Evolutionary conservation across 2,329 filamentous ascomycete species (phyloP).

Genomic region (Aspergillus phoenicis): DNA sequence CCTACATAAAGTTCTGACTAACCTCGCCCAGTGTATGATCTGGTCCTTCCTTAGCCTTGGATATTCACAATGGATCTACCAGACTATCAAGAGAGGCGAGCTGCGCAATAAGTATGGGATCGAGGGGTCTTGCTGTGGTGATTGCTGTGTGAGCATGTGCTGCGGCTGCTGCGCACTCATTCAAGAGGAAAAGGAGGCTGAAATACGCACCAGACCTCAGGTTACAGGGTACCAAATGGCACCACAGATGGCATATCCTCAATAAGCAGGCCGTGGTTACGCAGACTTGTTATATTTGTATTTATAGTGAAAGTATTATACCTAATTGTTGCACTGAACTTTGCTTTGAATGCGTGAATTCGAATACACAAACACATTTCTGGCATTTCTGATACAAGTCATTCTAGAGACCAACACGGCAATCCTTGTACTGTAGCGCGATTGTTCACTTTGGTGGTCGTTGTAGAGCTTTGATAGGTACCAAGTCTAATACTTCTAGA

Average conservation of each 20-base stretch:
- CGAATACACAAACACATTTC: too few relatives aligned
- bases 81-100: conserved; percentile 21
- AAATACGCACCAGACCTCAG: conserved; percentile 21
- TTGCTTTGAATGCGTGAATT: too few relatives aligned
- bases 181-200: conserved; percentile 26
- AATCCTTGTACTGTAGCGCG: too few relatives aligned
- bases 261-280: not conserved
- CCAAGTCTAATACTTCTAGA: too few relatives aligned
- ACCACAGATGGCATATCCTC: conserved; percentile 15
- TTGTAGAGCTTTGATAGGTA: too few relatives aligned
- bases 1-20: not conserved
- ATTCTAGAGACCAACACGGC: too few relatives aligned
- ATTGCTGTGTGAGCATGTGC: conserved; percentile 22
- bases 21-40: conserved; percentile 14
- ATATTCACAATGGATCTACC: conserved; percentile 23
- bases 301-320: too few relatives aligned
- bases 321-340: too few relatives aligned
- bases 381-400: too few relatives aligned
- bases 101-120: conserved; percentile 22
- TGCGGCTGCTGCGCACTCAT: conserved; percentile 25
- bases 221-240: conserved; percentile 13
- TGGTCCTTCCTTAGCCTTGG: conserved; percentile 17
- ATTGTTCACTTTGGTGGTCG: too few relatives aligned
- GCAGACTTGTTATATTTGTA: too few relatives aligned
- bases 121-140: conserved; percentile 20